Evolutionary conservation across 306 rosid genomes (phyloP).

Genomic region (Vachellia collinsii): DNA sequence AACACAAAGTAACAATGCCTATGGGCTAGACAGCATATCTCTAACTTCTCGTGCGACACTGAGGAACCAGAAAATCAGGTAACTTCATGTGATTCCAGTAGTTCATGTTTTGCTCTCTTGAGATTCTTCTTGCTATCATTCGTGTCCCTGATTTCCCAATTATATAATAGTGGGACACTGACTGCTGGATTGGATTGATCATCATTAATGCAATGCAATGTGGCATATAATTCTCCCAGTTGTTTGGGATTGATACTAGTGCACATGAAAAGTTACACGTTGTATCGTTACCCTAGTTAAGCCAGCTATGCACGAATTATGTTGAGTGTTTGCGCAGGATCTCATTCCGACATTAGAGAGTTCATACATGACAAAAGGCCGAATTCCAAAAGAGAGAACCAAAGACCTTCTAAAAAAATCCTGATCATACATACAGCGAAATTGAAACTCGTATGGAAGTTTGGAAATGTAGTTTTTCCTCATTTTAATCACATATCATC

Average conservation of each 20-base stretch:
- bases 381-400: not conserved
- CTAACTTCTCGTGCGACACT: constrained; percentile 34
- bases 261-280: constrained; percentile 18
- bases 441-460: not conserved
- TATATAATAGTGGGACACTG: not conserved
- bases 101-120: constrained; percentile 19
- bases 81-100: constrained; percentile 23
- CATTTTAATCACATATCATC: not conserved
- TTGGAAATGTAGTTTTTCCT: not conserved
- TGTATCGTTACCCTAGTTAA: constrained; percentile 5
- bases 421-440: not conserved
- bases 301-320: constrained; percentile 5
- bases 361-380: not conserved
- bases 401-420: not conserved
- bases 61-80: constrained; percentile 54
- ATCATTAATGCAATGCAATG: constrained; percentile 15
- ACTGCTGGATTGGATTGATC: constrained; percentile 7
- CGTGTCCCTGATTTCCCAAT: constrained; percentile 10
- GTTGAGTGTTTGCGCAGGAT: constrained; percentile 12
- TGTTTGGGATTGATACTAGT: not conserved
- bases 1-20: constrained; percentile 47
- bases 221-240: constrained; percentile 1
- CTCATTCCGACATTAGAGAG: constrained; percentile 21
- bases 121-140: not conserved
- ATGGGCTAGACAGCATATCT: constrained; percentile 46